phyloP scores from a whole-genome alignment of 202 grass and related monocot species.

The Setaria viridis region DNA sequence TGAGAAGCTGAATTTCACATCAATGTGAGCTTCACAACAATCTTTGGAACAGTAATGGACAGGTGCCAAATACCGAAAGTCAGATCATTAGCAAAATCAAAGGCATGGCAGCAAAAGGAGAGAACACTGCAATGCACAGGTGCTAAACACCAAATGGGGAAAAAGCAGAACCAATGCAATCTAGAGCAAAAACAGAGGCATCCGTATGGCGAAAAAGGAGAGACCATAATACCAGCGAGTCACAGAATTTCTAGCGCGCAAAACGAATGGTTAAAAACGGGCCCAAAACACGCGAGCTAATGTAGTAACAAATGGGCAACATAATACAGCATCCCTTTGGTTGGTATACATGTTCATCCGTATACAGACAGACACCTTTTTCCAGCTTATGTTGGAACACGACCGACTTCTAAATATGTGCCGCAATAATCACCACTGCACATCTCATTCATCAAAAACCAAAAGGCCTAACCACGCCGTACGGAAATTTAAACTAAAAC shows the following conservation, averaged over 20 bases:
- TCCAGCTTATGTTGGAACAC: conserved; percentile 76
- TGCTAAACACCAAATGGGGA: no score
- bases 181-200: neutral
- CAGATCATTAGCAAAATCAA: no score
- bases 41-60: no score
- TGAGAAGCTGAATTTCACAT: no score
- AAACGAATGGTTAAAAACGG: conserved; percentile 36
- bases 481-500: conserved; percentile 67
- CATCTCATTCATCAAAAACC: conserved; percentile 62
- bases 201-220: neutral
- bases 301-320: conserved; percentile 56
- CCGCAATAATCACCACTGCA: conserved; percentile 65
- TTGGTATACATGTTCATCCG: conserved; percentile 52
- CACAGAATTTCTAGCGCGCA: neutral
- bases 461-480: conserved; percentile 61
- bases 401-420: conserved; percentile 56
- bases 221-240: conserved; percentile 18
- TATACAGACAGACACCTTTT: conserved; percentile 51
- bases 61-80: no score
- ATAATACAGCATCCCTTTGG: conserved; percentile 66
- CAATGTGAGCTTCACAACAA: no score
- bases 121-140: no score
- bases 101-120: no score
- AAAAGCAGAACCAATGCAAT: neutral
- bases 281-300: conserved; percentile 45